Evolutionary conservation across 306 rosid species (phyloP), one percentile per base, ranked within the genome.

Genomic region (Lupinus albus): DNA sequence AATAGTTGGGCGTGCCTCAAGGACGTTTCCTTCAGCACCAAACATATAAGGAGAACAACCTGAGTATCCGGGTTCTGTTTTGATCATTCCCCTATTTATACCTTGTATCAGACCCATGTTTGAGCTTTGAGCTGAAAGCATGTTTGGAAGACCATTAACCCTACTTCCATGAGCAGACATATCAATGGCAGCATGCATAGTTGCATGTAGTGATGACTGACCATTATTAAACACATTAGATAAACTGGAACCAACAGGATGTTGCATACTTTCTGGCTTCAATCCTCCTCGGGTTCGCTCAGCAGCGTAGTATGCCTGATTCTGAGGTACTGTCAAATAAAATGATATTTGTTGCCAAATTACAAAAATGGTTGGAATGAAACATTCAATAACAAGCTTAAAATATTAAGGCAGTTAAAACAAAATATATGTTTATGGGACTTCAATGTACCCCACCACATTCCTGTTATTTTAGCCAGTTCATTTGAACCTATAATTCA

Each of bases 51-150:
- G 78, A 12, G 91, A 77, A 83, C 72, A 75, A 59, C 84, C 84
- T 48, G 95, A 77, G 80, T 84, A 86, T 76, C 87, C 91, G 65
- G 87, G 82, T 84, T 86, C 95, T 30, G 92, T 74, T 80, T 89
- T 87, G 76, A 86, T 74, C 74, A 87, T 83, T 12, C 84, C 88
- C 58, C 91, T 92, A 56, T 89, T 93, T 18, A 79, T 83, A 71
- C 90, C 98, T 60, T 84, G 93, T 69, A 86, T 84, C 74, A 90
- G 28, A 56, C 86, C 84, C 71, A 84, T 63, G 83, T 86, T 87
- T 60, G 96, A 69, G 70, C 54, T 77, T 63, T 84, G 88, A 78
- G 81, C 72, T 9, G 86, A 79, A 49, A 82, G 75, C 83, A 87
- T 73, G 69, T 68, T 82, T 30, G 83, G 76, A 61, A 84, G 83